Evolutionary conservation across 2,329 filamentous ascomycete genomes (phyloP).

Genomic region (Sclerotinia spermophila): DNA sequence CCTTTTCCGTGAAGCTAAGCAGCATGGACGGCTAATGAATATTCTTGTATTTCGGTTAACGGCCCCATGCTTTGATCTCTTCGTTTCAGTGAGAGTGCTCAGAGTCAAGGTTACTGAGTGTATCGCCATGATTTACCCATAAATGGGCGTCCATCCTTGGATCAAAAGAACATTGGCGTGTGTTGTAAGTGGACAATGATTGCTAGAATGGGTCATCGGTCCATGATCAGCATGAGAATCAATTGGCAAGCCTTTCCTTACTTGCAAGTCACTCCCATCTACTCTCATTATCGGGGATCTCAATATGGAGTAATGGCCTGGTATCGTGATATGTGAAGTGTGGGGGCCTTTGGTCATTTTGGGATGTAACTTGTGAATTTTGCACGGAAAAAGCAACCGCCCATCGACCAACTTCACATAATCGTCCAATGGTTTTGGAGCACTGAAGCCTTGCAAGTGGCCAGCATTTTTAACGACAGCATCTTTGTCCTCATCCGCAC

Average conservation of each 20-base stretch:
- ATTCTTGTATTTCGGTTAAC: background rate
- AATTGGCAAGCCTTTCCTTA: background rate
- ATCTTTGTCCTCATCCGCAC: background rate
- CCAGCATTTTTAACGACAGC: background rate
- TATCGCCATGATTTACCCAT: background rate
- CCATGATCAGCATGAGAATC: background rate
- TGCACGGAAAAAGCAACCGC: background rate
- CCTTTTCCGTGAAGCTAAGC: background rate
- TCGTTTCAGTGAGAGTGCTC: background rate
- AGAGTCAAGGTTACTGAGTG: background rate
- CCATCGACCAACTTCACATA: background rate
- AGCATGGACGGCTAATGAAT: background rate
- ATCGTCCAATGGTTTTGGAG: background rate
- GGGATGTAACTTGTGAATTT: background rate
- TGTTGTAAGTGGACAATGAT: background rate
- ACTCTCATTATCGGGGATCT: no score
- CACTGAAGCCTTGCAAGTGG: background rate
- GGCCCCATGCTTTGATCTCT: background rate
- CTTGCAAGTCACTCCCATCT: no score
- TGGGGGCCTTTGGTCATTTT: background rate
- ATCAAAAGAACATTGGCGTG: background rate
- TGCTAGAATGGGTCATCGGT: background rate
- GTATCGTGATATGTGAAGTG: background rate
- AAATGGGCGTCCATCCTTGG: background rate
- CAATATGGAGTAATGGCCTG: no score